Evolutionary conservation across 495 filamentous ascomycete species (phyloP), one percentile per base, ranked within the genome.

Genomic region (Oleoguttula mirabilis): DNA sequence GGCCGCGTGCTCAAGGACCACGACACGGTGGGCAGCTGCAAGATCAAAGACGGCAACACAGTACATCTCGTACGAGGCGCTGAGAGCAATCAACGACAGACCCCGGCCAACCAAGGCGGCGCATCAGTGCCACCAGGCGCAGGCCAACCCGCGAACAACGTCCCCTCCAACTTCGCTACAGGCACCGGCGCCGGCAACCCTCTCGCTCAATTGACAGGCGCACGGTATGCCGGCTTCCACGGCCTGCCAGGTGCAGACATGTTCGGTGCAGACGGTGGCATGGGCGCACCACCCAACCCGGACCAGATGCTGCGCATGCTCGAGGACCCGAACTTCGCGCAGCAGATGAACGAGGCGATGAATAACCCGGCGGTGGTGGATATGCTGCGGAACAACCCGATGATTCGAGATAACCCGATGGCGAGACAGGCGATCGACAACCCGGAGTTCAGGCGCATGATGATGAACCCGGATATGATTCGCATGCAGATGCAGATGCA

Each of bases 261-360:
- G 63, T 99, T 99, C 63, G 92, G 92, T 14, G 84, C 88, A 33
- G 92, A 99, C 62, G 90, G 90, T 46, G 92, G 92, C 30, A 92
- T 96, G 72, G 72, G 88, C 34, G 44, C 79, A 30, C 25, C 36
- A 20, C 50, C 50, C 4, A 48, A 48, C 30, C 39, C 82, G 30
- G 87, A 95, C 16, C 65, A 77, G 37, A 75, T 99, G 65, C 73
- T 83, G 17, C 66, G 74, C 32, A 85, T 94, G 79, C 77, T 99
- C 34, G 76, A 78, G 35, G 84, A 95, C 54, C 92, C 92, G 12
- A 71, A 79, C 48, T 76, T 92, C 36, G 75, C 80, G 46, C 77
- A 80, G 21, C 77, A 73, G 23, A 80, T 99, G 70, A 90, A 88
- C 61, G 92, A 94, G 62, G 86, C 88, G 21, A 75, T 99, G 50